Conservation (phyloP, 176 grass and related monocot genomes). For the Phoenix roebelenii region DNA sequence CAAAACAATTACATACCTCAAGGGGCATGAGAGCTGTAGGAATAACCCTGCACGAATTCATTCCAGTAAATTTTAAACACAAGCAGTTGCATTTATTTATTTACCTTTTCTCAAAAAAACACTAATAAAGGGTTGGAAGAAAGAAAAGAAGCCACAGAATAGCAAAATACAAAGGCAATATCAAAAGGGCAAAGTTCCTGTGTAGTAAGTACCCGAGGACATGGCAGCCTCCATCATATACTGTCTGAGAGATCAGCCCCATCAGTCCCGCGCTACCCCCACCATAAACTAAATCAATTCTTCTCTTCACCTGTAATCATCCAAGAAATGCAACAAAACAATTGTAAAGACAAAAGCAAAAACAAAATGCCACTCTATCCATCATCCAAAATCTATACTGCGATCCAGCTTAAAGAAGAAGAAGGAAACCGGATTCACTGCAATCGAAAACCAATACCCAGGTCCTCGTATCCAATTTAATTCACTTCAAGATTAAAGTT, state of each 20-base stretch:
- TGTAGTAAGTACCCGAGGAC: slow-evolving; percentile 54
- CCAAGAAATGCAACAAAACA: too few species aligned
- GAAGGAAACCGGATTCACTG: too few species aligned
- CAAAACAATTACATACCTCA: slow-evolving; percentile 44
- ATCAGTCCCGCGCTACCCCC: slow-evolving; percentile 91
- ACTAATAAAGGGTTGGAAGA: too few species aligned
- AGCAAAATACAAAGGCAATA: too few species aligned
- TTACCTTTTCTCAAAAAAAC: too few species aligned
- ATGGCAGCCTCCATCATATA: slow-evolving; percentile 67
- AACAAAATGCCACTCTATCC: too few species aligned
- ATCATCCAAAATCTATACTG: too few species aligned
- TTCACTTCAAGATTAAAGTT: neutral
- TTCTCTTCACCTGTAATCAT: slow-evolving; percentile 49
- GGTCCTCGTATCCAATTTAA: too few species aligned
- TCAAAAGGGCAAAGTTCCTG: too few species aligned
- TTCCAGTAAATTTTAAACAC: slow-evolving; percentile 1
- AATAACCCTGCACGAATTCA: slow-evolving; percentile 52
- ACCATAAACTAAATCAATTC: slow-evolving; percentile 87
- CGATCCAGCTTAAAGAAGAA: too few species aligned
- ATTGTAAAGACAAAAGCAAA: too few species aligned
- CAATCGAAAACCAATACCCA: neutral
- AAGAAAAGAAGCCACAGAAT: too few species aligned
- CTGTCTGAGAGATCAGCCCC: slow-evolving; percentile 87
- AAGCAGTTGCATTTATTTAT: neutral
- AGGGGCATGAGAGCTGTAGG: slow-evolving; percentile 82